These are phyloP conservation scores for Hymenoscyphus albidus DNA, from an alignment of 2,329 filamentous ascomycete species.

Conservation along the genomic window DNA sequence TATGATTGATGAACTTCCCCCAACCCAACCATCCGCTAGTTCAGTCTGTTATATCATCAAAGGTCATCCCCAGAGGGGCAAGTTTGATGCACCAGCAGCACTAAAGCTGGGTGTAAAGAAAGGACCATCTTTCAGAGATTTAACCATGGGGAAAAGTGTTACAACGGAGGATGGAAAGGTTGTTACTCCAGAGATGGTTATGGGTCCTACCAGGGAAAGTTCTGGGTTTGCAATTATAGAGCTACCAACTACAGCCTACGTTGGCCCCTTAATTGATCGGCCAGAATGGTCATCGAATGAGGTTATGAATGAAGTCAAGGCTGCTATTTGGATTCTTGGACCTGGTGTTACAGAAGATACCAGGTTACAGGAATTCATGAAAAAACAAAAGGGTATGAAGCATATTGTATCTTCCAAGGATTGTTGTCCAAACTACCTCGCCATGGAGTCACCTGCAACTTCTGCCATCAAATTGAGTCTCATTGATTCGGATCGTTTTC, in stretches of 20 bases:
- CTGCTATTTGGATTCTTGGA: conserved; percentile 80
- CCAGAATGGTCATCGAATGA: conserved; percentile 66
- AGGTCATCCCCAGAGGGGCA: conserved; percentile 71
- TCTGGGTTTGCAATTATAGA: conserved; percentile 77
- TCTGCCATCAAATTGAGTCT: conserved; percentile 66
- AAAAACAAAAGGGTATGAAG: conserved; percentile 54
- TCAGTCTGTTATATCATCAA: conserved; percentile 86
- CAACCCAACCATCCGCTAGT: conserved; percentile 59
- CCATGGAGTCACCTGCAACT: conserved; percentile 62
- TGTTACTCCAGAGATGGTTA: conserved; percentile 82
- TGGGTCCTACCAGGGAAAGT: conserved; percentile 64
- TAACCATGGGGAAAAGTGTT: conserved; percentile 63
- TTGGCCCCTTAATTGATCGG: conserved; percentile 65
- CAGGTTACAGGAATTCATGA: conserved; percentile 66
- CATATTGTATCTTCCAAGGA: conserved; percentile 78
- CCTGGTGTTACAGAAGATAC: conserved; percentile 60
- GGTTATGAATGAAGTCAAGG: conserved; percentile 63
- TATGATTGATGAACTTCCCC: conserved; percentile 60
- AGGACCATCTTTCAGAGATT: conserved; percentile 52
- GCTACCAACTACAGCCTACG: conserved; percentile 65
- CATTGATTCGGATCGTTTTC: conserved; percentile 72
- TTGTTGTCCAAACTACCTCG: conserved; percentile 69
- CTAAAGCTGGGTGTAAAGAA: conserved; percentile 59
- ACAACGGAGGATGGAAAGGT: conserved; percentile 59
- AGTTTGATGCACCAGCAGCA: conserved; percentile 68